Evolutionary conservation across 163 green algal species (phyloP), one percentile per base, ranked within the genome.

Genomic region (Scenedesmus sp.): DNA sequence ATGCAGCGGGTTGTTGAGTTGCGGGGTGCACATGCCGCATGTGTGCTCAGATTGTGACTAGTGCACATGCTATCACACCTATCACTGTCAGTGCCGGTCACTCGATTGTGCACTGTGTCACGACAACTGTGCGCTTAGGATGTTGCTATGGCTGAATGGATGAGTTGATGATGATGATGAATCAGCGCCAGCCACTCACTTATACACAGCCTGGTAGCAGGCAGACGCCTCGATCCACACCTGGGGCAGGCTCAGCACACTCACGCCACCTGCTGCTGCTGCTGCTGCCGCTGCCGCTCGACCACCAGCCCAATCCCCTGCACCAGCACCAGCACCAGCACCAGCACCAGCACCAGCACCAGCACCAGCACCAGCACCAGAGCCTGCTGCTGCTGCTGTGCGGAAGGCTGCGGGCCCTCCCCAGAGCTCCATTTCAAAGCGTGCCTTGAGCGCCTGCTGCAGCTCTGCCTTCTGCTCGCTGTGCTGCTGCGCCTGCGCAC

Each of bases 141-240:
- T n/a, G n/a, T n/a, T n/a, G n/a, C n/a, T n/a, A n/a, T n/a, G n/a
- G n/a, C n/a, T n/a, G n/a, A n/a, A n/a, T n/a, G n/a, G n/a, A n/a
- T n/a, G n/a, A n/a, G n/a, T n/a, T n/a, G n/a, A n/a, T n/a, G n/a
- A n/a, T n/a, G n/a, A n/a, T n/a, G n/a, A n/a, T n/a, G n/a, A n/a
- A n/a, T n/a, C n/a, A n/a, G n/a, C n/a, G n/a, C n/a, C n/a, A n/a
- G n/a, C n/a, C 79, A 26, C 82, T 13, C 74, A 91, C 87, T 64
- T 91, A 57, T 91, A 91, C 1, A 86, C 87, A 23, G 87, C 87
- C 56, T 91, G 87, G 12, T 86, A 86, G 87, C 87, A 91, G 54
- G 87, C 74, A 46, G 87, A 91, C 23, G 87, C 87, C 46, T 91
- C 55, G 4, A 90, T 59, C 70, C 73, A 60, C 18, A 74, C 62